These are phyloP conservation scores for Galerina marginata DNA, from an alignment of 768 basidiomycete genomes.

Conservation along the genomic window DNA sequence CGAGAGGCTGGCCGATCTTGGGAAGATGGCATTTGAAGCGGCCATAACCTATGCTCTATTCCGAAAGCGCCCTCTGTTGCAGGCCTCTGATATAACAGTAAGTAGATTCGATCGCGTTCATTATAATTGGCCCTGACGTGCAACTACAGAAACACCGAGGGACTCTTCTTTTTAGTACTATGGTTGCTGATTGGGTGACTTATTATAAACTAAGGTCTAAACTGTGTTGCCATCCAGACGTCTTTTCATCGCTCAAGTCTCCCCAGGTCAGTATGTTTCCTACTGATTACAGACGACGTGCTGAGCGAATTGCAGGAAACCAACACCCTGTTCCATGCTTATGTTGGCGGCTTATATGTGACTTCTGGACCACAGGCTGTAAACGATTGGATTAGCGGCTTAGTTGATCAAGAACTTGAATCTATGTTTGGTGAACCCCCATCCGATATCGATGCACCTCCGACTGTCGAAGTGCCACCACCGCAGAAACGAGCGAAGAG, in stretches of 20 bases:
- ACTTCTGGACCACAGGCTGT: slow-evolving; percentile 58
- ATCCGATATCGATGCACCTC: slow-evolving; percentile 18
- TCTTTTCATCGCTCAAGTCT: slow-evolving; percentile 36
- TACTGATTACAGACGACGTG: slow-evolving; percentile 6
- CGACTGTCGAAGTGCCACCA: slow-evolving; percentile 28
- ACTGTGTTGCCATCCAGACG: slow-evolving; percentile 49
- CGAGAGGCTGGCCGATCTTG: slow-evolving; percentile 59
- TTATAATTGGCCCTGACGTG: slow-evolving; percentile 14
- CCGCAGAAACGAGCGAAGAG: slow-evolving; percentile 50
- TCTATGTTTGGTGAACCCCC: slow-evolving; percentile 14
- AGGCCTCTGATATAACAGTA: slow-evolving; percentile 56
- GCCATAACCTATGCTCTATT: slow-evolving; percentile 54
- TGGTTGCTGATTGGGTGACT: slow-evolving; percentile 53
- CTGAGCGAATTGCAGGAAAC: slow-evolving; percentile 43
- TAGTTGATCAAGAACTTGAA: slow-evolving; percentile 38
- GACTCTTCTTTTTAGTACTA: slow-evolving; percentile 44
- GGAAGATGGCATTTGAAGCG: slow-evolving; percentile 51
- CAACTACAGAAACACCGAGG: slow-evolving; percentile 34
- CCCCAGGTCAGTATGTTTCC: slow-evolving; percentile 45
- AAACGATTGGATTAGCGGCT: slow-evolving; percentile 59
- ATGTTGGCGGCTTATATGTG: slow-evolving; percentile 67
- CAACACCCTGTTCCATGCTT: slow-evolving; percentile 63
- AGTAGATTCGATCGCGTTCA: slow-evolving; percentile 28
- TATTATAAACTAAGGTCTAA: slow-evolving; percentile 54
- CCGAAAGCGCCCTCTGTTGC: slow-evolving; percentile 54